Evolutionary conservation across 176 grass and related monocot genomes (phyloP), one percentile per base, ranked within the genome.

Genomic region (Musa acuminata): DNA sequence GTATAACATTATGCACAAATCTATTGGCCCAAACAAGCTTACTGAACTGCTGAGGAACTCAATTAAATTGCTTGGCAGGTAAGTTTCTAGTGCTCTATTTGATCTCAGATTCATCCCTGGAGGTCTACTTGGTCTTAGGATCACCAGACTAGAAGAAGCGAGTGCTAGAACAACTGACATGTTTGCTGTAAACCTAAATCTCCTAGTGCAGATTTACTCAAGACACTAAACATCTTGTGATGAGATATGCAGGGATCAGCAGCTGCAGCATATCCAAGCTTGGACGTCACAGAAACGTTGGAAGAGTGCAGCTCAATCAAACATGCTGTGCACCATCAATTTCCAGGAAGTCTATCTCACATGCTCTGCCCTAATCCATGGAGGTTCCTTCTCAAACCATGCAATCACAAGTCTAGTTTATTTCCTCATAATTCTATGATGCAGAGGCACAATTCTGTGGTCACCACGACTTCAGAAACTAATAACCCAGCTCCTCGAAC

Each of bases 271-370:
- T 79, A 77, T 49, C 74, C 73, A 12, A 9, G 1, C 16, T 48
- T 35, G 27, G 54, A 73, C 80, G 80, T 85, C 83, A 89, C 26
- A 72, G 52, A 74, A 77, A 82, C 86, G 76, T 67, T 53, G 77
- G 84, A 69, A 43, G 77, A 75, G 90, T 92, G 78, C 79, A 52
- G 51, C 51, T 76, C 69, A 89, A 85, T 89, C 90, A 87, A 87
- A 1, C 11, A 17, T 57, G 20, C 22, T 13, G 21, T 73, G 69
- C 79, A 23, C 76, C 77, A 79, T 79, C 8, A 79, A 79, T 59
- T 49, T 43, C 64, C 73, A 21, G 23, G 11, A n/a, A 82, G 49
- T 74, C 72, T 72, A 76, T 19, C 69, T 55, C 83, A 84, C 81
- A 86, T 90, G 88, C 75, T 52, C 9, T 21, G 35, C 75, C 19